Base-by-base conservation (phyloP, 352 stramenopile species). In the Globisporangium megalacanthum region DNA sequence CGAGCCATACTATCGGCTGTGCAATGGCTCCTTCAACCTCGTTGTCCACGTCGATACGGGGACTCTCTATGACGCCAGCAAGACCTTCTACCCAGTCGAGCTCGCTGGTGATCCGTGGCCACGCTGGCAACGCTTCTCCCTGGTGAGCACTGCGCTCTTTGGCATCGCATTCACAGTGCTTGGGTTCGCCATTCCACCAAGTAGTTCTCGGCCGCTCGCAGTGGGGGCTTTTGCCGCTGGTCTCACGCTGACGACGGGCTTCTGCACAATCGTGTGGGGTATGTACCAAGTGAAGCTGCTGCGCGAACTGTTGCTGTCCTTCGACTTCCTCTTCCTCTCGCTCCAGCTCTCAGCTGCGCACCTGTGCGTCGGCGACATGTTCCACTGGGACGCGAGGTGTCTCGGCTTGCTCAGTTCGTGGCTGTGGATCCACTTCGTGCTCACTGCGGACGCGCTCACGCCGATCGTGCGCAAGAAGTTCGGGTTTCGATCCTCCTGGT, bases 351-450 rank as follows among this genome's bases (percentile, higher is more conserved):
- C 62, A 17, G 20, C 58, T 14, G 49, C 39, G 4, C 42, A 60
- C 7, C 8, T 70, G 31, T 60, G 58, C n/a, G 31, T 64, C 6
- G 42, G 39, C 6, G 56, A 63, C 33, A 37, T 73, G 31, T 48
- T 65, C 14, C 3, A 11, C 14, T 73, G 66, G 66, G 59, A 68
- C 41, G 22, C 20, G 6, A 49, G 42, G 17, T 58, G 31, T 19
- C 13, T 58, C 6, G 39, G 25, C 6, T 6, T 61, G 10, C 3
- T 56, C 4, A 53, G 49, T 14, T 58, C 31, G 6, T 70, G 62
- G 66, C 41, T 65, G 1, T 71, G 66, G 66, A 58, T 59, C 19
- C 64, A 65, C 47, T 65, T 52, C 14, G 55, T 71, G 11, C 11
- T 70, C 1, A 53, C 53, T 0, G 31, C 58, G 4, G 66, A 70